phyloP scores from a whole-genome alignment of 1,139 yeast species.

The Geotrichum aggregatum region DNA sequence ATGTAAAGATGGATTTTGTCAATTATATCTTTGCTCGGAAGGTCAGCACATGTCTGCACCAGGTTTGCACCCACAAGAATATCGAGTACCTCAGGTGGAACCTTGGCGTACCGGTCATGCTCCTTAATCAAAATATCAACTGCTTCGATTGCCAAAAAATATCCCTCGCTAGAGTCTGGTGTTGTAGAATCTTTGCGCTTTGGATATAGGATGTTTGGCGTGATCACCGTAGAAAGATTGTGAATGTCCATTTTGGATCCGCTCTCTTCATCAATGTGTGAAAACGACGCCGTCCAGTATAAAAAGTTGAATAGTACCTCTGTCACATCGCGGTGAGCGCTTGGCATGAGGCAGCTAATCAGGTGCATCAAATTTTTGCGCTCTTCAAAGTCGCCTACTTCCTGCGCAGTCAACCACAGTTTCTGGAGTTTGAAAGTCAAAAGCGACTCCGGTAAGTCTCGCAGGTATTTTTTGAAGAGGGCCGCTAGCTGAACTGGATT shows the following conservation, averaged over 20 bases:
- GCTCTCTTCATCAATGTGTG: constrained; percentile 52
- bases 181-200: constrained; percentile 27
- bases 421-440: constrained; percentile 73
- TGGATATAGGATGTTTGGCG: constrained; percentile 78
- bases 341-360: constrained; percentile 75
- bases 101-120: constrained; percentile 73
- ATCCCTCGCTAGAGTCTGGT: constrained; percentile 60
- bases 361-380: constrained; percentile 61
- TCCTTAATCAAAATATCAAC: constrained; percentile 78
- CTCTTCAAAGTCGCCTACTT: constrained; percentile 44
- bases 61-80: constrained; percentile 22
- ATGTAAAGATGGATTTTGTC: constrained; percentile 31
- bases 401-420: constrained; percentile 74
- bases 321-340: constrained; percentile 74
- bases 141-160: constrained; percentile 77
- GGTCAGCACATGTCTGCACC: not conserved
- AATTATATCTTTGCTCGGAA: constrained; percentile 36
- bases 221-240: constrained; percentile 89
- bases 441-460: constrained; percentile 91
- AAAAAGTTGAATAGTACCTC: constrained; percentile 85
- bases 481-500: constrained; percentile 94
- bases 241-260: constrained; percentile 98
- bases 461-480: constrained; percentile 78
- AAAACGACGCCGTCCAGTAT: constrained; percentile 94
- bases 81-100: constrained; percentile 53